Percentiles rank a stretch among this genome's conserved stretches.
Conservation (phyloP, 306 rosid species). For the Dicorynia guianensis region DNA sequence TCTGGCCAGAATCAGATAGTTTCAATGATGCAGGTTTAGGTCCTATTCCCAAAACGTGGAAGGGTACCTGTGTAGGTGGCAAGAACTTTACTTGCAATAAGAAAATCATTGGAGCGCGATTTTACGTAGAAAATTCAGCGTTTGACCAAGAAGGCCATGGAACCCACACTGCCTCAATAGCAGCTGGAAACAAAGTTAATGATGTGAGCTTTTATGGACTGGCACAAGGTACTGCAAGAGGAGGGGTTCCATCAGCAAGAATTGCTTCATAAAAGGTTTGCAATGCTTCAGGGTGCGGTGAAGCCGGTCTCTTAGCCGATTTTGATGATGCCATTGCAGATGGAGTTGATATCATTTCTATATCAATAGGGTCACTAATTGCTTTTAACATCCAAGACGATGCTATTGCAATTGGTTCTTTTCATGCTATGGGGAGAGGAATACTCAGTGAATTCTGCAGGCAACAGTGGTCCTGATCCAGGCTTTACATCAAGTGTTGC, state of each 20-base stretch:
- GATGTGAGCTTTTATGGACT: constrained; percentile 8
- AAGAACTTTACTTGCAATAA: constrained; percentile 50
- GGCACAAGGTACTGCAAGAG: constrained; percentile 25
- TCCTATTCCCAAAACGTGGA: constrained; percentile 39
- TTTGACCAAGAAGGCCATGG: constrained; percentile 18
- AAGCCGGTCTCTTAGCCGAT: constrained; percentile 31
- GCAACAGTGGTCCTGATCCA: constrained; percentile 32
- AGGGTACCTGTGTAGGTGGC: constrained; percentile 31
- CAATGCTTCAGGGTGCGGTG: not conserved
- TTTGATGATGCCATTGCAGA: constrained; percentile 62
- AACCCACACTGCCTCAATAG: constrained; percentile 23
- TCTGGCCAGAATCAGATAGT: constrained; percentile 42
- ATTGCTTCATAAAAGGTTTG: constrained; percentile 31
- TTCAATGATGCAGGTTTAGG: constrained; percentile 40
- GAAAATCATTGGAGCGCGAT: constrained; percentile 29
- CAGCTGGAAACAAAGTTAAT: constrained; percentile 27
- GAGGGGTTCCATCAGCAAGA: constrained; percentile 38
- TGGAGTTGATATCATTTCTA: constrained; percentile 47
- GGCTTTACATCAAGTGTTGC: not conserved
- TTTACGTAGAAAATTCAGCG: not conserved
- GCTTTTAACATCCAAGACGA: not conserved
- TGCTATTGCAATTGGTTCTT: constrained; percentile 42
- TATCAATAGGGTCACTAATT: not conserved
- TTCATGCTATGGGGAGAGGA: constrained; percentile 55
- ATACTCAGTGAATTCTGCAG: constrained; percentile 47